A percentile compares a stretch with the other conserved stretches of the same genome.
These are phyloP conservation scores for Cochlearia excelsa DNA, from an alignment of 345 rosid species.

Conservation along the genomic window DNA sequence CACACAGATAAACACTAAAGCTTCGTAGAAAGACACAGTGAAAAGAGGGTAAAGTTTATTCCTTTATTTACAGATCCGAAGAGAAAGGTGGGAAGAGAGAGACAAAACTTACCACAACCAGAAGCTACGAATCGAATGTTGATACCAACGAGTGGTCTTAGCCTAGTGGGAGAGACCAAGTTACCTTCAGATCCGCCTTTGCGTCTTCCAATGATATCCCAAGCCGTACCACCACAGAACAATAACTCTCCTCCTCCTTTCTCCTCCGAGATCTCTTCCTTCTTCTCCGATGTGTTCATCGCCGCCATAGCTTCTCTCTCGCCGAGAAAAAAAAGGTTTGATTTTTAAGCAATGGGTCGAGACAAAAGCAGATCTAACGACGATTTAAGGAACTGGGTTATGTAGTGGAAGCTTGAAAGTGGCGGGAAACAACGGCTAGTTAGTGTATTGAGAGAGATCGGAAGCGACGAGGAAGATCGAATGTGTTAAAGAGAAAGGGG, in stretches of 20 bases:
- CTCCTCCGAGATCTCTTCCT: constrained; percentile 46
- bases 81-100: not conserved
- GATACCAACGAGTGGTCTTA: constrained; percentile 82
- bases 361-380: constrained; percentile 1
- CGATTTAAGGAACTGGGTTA: too few species aligned
- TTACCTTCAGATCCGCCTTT: constrained; percentile 68
- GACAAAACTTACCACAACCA: constrained; percentile 59
- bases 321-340: not conserved
- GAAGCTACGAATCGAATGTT: constrained; percentile 78
- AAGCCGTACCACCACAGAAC: constrained; percentile 82
- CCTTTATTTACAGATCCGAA: constrained; percentile 16
- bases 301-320: constrained; percentile 43
- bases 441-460: too few species aligned
- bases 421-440: too few species aligned
- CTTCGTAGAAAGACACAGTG: not conserved
- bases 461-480: too few species aligned
- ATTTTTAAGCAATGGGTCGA: not conserved
- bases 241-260: constrained; percentile 88
- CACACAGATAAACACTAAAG: constrained; percentile 16
- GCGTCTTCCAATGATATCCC: constrained; percentile 70
- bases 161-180: constrained; percentile 82
- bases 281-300: constrained; percentile 50
- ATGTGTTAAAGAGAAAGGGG: too few species aligned
- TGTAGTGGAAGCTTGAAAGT: too few species aligned
- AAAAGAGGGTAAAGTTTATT: not conserved